Evolutionary conservation across 1,284 basidiomycete species (phyloP), one percentile per base, ranked within the genome.

Genomic region (Malassezia brasiliensis): DNA sequence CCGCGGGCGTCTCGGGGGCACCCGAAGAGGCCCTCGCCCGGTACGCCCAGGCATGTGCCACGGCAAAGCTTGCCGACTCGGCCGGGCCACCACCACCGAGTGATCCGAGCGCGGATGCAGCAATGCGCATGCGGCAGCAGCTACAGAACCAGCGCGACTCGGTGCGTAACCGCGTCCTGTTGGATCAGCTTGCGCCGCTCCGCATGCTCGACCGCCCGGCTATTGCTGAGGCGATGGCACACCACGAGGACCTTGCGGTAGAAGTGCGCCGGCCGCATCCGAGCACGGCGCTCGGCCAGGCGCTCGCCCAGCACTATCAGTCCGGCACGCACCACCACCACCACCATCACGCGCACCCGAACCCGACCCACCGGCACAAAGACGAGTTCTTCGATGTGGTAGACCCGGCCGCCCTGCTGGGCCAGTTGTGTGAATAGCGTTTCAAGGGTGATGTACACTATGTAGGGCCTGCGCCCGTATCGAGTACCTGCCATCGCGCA

Each of bases 301-400:
- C 53, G 30, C 20, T 56, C n/a, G 47, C 47, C 19, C 50, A 57
- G 17, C 47, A 59, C 39, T 50, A 56, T 52, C 47, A 44, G 14
- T 28, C 28, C 22, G 37, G 35, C 5, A 12, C 42, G 25, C 42
- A 45, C 9, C 47, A 47, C 39, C 41, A 42, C 47, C 37, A 50
- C 35, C 56, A 53, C 39, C 49, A 46, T 10, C 52, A 56, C 17
- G 19, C 39, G 31, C 14, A 55, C 32, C 17, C 55, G 41, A 31
- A 42, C 20, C 51, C 50, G n/a, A 48, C 51, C 25, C 61, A 66
- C 36, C 61, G 64, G 20, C 61, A 61, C 47, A 65, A 60, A 40
- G 69, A 70, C 30, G 65, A 71, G 44, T 60, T 67, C 37, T 72
- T 61, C 55, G 69, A 72, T 31, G 69, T 72, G 3, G 68, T 69